These are phyloP conservation scores for Candida cerambycidarum DNA, from an alignment of 805 yeast genomes.

Conservation along the genomic window DNA sequence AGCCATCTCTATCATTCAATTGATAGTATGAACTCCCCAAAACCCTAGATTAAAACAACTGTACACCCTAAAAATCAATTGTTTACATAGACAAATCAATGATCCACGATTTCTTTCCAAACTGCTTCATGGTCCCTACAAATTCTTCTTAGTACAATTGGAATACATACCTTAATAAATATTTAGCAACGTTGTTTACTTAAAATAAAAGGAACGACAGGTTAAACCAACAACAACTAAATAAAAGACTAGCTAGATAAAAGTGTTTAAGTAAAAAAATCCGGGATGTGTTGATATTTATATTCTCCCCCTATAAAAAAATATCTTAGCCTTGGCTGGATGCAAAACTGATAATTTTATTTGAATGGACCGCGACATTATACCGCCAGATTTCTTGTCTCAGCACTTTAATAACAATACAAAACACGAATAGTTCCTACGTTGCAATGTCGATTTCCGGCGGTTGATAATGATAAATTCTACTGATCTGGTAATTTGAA, in stretches of 20 bases:
- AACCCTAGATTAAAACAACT: background rate
- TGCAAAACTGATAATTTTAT: background rate
- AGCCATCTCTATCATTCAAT: background rate
- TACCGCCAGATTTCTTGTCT: background rate
- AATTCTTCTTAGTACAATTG: background rate
- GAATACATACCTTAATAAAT: conserved; percentile 8
- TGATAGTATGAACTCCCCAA: background rate
- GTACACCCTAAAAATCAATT: background rate
- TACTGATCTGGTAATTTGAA: conserved; percentile 3
- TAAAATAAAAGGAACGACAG: conserved; percentile 18
- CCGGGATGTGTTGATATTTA: conserved; percentile 7
- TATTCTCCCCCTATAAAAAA: conserved; percentile 4
- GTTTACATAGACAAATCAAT: background rate
- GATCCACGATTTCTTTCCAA: background rate
- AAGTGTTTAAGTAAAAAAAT: background rate
- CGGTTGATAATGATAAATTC: background rate
- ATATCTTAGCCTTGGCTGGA: conserved; percentile 4
- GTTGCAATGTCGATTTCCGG: conserved; percentile 1
- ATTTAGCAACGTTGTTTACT: conserved; percentile 2
- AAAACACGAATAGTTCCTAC: conserved; percentile 3
- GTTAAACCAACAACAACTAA: conserved; percentile 17
- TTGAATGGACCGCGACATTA: background rate
- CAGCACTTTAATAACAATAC: background rate
- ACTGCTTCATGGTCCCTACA: conserved; percentile 5
- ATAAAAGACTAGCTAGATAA: conserved; percentile 6